phyloP scores from a whole-genome alignment of 2,329 filamentous ascomycete species.

The Fusarium dlaminii region DNA sequence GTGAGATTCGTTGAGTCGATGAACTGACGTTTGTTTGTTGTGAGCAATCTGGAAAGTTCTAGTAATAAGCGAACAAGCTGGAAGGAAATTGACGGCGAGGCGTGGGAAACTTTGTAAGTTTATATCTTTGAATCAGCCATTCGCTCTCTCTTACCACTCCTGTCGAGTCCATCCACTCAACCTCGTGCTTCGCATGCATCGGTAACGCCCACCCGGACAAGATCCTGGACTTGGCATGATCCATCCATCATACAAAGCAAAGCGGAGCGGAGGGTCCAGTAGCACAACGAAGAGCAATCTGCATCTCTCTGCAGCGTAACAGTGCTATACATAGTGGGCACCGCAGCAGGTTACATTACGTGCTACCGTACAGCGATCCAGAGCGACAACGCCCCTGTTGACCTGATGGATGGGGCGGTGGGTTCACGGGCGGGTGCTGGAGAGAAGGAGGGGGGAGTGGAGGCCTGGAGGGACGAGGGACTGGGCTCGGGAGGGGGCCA shows the following conservation, averaged over 20 bases:
- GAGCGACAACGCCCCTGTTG: conserved; percentile 13
- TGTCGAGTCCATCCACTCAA: conserved; percentile 25
- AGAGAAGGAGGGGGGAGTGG: neutral
- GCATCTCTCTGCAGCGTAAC: neutral
- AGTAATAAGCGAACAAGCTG: neutral
- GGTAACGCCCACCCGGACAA: conserved; percentile 19
- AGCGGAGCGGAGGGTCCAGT: neutral
- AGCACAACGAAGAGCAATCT: neutral
- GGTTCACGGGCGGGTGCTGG: neutral
- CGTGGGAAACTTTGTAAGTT: conserved; percentile 31
- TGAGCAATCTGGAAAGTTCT: neutral
- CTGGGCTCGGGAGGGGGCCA: neutral
- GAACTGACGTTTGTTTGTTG: neutral
- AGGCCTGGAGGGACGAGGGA: neutral
- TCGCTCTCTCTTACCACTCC: conserved; percentile 22
- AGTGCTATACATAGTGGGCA: neutral
- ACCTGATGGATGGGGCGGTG: conserved; percentile 29
- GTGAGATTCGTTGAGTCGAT: neutral
- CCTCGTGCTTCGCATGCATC: conserved; percentile 26
- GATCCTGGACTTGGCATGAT: conserved; percentile 28
- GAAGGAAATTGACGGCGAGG: neutral
- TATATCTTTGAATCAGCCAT: conserved; percentile 27
- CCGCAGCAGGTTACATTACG: neutral
- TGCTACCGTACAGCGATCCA: neutral
- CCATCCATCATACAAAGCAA: conserved; percentile 3